Percentiles rank a stretch among this genome's conserved stretches.
Conservation (phyloP, 768 basidiomycete species). For the Calocybe indica region DNA sequence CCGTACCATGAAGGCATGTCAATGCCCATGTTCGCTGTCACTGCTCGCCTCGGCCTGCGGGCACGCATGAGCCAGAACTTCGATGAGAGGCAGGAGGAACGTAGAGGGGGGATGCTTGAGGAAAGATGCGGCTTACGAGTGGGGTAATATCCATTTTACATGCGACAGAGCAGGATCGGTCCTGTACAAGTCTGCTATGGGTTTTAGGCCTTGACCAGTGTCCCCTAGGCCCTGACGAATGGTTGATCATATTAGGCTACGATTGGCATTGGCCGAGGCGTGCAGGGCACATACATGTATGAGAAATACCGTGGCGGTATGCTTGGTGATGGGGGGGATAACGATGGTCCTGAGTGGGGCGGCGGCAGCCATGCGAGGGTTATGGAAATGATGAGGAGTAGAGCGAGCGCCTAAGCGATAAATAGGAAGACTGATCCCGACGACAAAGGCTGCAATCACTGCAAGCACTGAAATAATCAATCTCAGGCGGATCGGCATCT, state of each 20-base stretch:
- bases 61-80: slow-evolving; percentile 4
- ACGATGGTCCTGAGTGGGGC: slow-evolving; percentile 42
- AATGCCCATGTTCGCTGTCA: slow-evolving; percentile 73
- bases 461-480: slow-evolving; percentile 30
- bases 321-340: slow-evolving; percentile 50
- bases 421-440: slow-evolving; percentile 17
- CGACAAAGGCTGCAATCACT: slow-evolving; percentile 16
- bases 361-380: slow-evolving; percentile 24
- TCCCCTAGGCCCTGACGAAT: slow-evolving; percentile 65
- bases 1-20: slow-evolving; percentile 71
- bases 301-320: slow-evolving; percentile 87
- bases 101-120: background rate
- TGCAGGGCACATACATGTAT: slow-evolving; percentile 59
- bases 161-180: slow-evolving; percentile 50
- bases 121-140: slow-evolving; percentile 48
- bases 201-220: slow-evolving; percentile 69
- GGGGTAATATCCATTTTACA: slow-evolving; percentile 87
- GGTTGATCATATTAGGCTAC: slow-evolving; percentile 1
- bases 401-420: slow-evolving; percentile 11
- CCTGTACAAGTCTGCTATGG: slow-evolving; percentile 66
- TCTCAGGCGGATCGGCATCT: slow-evolving; percentile 36
- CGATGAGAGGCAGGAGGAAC: slow-evolving; percentile 2
- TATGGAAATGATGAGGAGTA: slow-evolving; percentile 11
- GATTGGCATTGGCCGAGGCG: background rate
- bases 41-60: slow-evolving; percentile 46